A percentile compares a stretch with the other conserved stretches of the same genome.
Evolutionary conservation across 2,329 filamentous ascomycete species (phyloP).

Genomic region (Trichoderma hamatum): DNA sequence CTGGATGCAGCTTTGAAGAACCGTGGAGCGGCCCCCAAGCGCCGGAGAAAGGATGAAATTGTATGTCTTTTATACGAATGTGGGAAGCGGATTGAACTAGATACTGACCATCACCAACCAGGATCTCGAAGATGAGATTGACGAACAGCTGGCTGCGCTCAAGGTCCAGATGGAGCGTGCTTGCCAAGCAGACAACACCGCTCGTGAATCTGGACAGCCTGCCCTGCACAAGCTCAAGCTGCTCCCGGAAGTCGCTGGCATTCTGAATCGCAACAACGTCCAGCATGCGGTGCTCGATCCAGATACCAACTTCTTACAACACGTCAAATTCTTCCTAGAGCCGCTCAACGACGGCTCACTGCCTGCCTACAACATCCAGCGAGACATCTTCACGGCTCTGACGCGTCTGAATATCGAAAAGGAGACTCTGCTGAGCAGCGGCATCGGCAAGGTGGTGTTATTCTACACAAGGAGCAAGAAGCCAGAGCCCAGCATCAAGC

Average conservation of each 20-base stretch:
- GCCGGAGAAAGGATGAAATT: constrained; percentile 84
- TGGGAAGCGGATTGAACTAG: neutral
- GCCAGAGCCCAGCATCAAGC: constrained; percentile 85
- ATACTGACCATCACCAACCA: constrained; percentile 39
- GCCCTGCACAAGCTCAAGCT: constrained; percentile 93
- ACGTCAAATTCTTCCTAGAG: constrained; percentile 96
- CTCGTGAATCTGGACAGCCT: constrained; percentile 76
- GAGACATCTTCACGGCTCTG: constrained; percentile 84
- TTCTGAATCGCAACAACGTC: constrained; percentile 87
- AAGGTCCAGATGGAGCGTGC: constrained; percentile 89
- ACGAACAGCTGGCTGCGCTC: constrained; percentile 85
- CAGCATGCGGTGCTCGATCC: constrained; percentile 86
- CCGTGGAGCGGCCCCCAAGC: constrained; percentile 59
- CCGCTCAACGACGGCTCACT: constrained; percentile 91
- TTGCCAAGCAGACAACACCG: constrained; percentile 81
- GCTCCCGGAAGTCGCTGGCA: constrained; percentile 82
- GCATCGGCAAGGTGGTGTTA: constrained; percentile 92
- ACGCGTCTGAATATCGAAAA: constrained; percentile 85
- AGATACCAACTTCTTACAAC: constrained; percentile 91
- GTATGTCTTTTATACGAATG: constrained; percentile 51
- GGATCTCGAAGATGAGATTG: constrained; percentile 89
- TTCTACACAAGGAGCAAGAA: constrained; percentile 97
- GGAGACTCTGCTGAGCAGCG: constrained; percentile 84
- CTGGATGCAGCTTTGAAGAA: constrained; percentile 90
- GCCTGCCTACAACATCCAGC: constrained; percentile 96